Base-by-base conservation (phyloP, 352 stramenopile species). In the Globisporangium emineosum region DNA sequence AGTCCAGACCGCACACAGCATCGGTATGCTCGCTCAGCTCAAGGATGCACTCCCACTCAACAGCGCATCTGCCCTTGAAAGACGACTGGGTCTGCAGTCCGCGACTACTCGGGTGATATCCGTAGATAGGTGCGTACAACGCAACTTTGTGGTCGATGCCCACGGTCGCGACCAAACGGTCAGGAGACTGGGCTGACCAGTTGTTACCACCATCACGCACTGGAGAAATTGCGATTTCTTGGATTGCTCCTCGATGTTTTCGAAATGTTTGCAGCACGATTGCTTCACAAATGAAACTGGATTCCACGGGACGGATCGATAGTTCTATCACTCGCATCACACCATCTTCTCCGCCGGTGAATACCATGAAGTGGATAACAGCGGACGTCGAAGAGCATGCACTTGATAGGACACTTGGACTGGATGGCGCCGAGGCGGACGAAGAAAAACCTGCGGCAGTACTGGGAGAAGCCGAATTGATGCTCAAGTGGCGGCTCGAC, bases 21-120 rank as follows among this genome's bases (percentile, higher is more conserved):
- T 90, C 82, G 3, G 64, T 69, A 73, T 93, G 81, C 60, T 88
- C 77, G n/a, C 78, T 67, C 19, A 93, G 66, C 52, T 91, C 77
- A 5, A 89, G 61, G 0, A 88, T 57, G 54, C 80, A 91, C 40
- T 88, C 75, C 75, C 81, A 91, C 56, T 88, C 70, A 10, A 89
- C 61, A 10, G 50, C 63, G 23, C 50, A 73, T n/a, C 59, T 47
- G 2, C 50, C 55, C 21, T 42, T 62, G 15, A 29, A 53, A 13
- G 55, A 47, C 3, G 58, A 56, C 10, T 50, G 55, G 1, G 35
- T 23, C 15, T 62, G 50, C 29, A 66, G 13, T 9, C 57, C 58
- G 40, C 71, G 50, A 42, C 32, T 57, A 54, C 64, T 63, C 25
- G 75, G 71, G 30, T 88, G 80, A 5, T 72, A 73, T 1, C 67